These are phyloP conservation scores for Agaricus sinodeliciosus DNA, from an alignment of 768 basidiomycete species.

Conservation along the genomic window DNA sequence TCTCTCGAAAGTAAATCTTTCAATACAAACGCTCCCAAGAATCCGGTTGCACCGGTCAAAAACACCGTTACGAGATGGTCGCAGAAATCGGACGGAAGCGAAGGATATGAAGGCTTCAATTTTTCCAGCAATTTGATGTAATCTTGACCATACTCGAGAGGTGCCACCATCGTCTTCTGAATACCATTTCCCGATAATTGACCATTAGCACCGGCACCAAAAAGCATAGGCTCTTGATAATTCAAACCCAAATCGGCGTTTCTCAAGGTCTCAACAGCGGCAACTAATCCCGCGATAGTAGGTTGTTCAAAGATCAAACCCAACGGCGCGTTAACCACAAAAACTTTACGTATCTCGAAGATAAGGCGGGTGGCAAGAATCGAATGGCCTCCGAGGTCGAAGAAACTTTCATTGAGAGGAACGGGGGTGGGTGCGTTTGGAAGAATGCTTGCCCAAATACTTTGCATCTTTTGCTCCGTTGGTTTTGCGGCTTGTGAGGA, in stretches of 20 bases:
- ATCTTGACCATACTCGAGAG: constrained; percentile 77
- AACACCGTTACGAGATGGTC: constrained; percentile 67
- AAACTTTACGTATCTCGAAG: constrained; percentile 91
- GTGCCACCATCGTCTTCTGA: constrained; percentile 21
- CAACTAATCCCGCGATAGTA: constrained; percentile 72
- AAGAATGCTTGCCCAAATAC: constrained; percentile 81
- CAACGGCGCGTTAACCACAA: constrained; percentile 86
- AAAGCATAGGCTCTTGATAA: constrained; percentile 1
- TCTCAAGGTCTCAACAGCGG: constrained; percentile 66
- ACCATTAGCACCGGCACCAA: constrained; percentile 10
- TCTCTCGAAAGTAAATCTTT: constrained; percentile 57
- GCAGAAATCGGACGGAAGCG: constrained; percentile 51
- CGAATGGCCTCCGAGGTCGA: constrained; percentile 97
- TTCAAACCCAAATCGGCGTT: constrained; percentile 75
- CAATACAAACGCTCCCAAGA: constrained; percentile 90
- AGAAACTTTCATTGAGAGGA: constrained; percentile 91
- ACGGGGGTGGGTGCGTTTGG: constrained; percentile 73
- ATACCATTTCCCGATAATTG: neutral
- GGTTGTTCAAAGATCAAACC: constrained; percentile 90
- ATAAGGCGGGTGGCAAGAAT: constrained; percentile 96
- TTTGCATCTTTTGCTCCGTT: constrained; percentile 75
- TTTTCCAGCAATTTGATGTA: constrained; percentile 52
- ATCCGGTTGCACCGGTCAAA: constrained; percentile 95
- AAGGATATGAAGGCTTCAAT: constrained; percentile 55
- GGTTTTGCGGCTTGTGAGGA: constrained; percentile 35